A percentile compares a stretch with the other conserved stretches of the same genome.
Conservation (phyloP, 2,329 filamentous ascomycete genomes). For the Aspergillus cejpii region DNA sequence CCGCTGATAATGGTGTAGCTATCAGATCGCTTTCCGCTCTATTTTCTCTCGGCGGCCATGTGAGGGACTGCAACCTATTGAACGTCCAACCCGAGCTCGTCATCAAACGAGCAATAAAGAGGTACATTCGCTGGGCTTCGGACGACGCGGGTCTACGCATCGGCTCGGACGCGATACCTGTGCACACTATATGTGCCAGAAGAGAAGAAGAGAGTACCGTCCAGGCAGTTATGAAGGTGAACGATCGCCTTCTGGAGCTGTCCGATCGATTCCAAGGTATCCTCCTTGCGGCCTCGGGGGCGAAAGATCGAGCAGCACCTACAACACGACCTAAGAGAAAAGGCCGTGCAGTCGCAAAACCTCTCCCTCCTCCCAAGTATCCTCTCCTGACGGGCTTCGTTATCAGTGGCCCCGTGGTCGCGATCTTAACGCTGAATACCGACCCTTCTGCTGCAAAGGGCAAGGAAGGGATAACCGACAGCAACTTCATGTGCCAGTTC, state of each 20-base stretch:
- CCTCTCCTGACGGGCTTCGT: constrained; percentile 52
- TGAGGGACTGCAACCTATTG: constrained; percentile 45
- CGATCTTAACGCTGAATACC: constrained; percentile 47
- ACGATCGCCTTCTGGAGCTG: constrained; percentile 40
- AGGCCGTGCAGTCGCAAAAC: constrained; percentile 10
- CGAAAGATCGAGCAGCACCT: neutral
- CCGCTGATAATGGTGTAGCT: constrained; percentile 29
- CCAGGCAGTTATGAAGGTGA: constrained; percentile 40
- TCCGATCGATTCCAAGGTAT: constrained; percentile 39
- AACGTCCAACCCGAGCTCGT: constrained; percentile 30
- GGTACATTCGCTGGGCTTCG: constrained; percentile 51
- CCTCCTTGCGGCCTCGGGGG: constrained; percentile 4
- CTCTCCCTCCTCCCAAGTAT: constrained; percentile 16
- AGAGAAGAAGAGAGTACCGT: constrained; percentile 35
- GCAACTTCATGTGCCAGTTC: constrained; percentile 45
- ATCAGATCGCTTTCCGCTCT: constrained; percentile 47
- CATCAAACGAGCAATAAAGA: constrained; percentile 39
- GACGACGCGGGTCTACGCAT: constrained; percentile 43
- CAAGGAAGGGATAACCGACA: constrained; percentile 11
- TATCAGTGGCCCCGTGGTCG: constrained; percentile 48
- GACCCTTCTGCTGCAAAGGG: constrained; percentile 24
- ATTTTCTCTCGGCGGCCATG: constrained; percentile 46
- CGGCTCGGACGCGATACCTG: constrained; percentile 32
- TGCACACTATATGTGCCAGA: constrained; percentile 44
- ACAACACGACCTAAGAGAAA: neutral